Evolutionary conservation across 2,329 filamentous ascomycete genomes (phyloP), one percentile per base, ranked within the genome.

Genomic region (Fusarium sp.): DNA sequence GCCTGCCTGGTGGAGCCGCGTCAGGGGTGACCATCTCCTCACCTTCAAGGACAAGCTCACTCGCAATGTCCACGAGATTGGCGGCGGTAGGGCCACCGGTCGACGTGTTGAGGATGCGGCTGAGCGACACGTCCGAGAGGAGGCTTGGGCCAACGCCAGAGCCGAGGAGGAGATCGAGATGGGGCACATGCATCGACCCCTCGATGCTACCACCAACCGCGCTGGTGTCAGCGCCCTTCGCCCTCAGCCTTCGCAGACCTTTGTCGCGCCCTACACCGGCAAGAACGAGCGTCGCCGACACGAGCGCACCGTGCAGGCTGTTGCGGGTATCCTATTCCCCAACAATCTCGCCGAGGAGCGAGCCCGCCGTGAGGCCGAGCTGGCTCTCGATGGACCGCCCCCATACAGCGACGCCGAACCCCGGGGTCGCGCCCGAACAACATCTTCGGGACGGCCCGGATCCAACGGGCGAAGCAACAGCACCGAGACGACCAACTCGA

Each of bases 1-100:
- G 79, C 92, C 92, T 0, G 86, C 86, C 7, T 94, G 92, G 92
- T 94, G 92, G 92, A 85, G 84, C 20, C 86, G 89, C 47, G 79
- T 87, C 50, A 85, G 86, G 50, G 86, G 85, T 57, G 85, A 89
- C 8, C 80, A 83, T 58, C 78, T 84, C 32, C 80, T 82, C 64
- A 80, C 77, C 58, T 84, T 90, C 82, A 85, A 87, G 58, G 88
- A 90, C 70, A 85, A 85, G 68, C 87, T 90, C 50, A 80, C 85
- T 57, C 85, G 86, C 64, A 90, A 90, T 65, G 88, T 90, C 27
- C 82, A 86, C 27, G 89, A 90, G 75, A 82, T 90, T 17, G 86
- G 87, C 38, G 88, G 88, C 20, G 83, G 84, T 43, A 81, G 82
- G 10, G 83, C 85, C n/a, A 84, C 85, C 1, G 84, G 85, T 8